Conservation (phyloP, 495 filamentous ascomycete genomes). For the Geoglossum glabrum region DNA sequence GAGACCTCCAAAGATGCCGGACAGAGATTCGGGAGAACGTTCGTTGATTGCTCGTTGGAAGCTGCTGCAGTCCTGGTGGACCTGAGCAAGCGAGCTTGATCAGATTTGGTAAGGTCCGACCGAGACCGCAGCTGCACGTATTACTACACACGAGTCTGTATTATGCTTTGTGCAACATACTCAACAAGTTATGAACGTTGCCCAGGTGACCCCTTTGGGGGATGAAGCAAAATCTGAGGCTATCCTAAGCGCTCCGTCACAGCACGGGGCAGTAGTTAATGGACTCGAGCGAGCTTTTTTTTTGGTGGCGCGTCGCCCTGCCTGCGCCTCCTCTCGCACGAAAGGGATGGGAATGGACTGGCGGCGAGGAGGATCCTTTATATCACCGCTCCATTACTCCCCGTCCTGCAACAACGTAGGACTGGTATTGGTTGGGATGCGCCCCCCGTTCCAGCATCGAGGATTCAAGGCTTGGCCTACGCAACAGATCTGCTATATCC, state of each 20-base stretch:
- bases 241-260: not conserved
- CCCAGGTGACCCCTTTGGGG: not conserved
- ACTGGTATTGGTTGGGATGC: not conserved
- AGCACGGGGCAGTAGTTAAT: no score
- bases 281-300: no score
- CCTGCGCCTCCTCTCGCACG: no score
- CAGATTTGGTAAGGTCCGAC: constrained; percentile 1
- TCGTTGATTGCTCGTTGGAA: not conserved
- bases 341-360: no score
- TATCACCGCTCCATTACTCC: no score
- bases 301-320: no score
- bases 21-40: not conserved
- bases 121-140: not conserved
- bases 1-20: not conserved
- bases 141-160: not conserved
- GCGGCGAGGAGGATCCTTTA: no score
- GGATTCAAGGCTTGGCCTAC: not conserved
- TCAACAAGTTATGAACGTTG: no score
- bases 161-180: no score
- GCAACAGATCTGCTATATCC: not conserved
- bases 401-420: not conserved
- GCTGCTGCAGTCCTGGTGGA: not conserved
- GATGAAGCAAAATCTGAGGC: not conserved
- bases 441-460: not conserved
- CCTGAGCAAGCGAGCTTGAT: not conserved